Base-by-base conservation (phyloP, 164 flowering plant species). In the Taxillus chinensis region DNA sequence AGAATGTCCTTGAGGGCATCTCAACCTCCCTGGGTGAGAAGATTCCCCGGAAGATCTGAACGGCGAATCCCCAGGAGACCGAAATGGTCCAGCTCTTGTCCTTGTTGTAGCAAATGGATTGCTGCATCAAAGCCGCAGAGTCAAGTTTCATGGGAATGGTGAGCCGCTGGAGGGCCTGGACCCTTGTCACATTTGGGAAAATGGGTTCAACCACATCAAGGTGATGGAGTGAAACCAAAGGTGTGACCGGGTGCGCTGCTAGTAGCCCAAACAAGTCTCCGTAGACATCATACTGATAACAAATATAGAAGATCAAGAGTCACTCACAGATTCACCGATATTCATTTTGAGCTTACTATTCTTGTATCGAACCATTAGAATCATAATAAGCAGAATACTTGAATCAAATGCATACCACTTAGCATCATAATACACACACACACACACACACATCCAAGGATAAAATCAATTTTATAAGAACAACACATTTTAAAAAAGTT, bases 1-100 rank as follows among this genome's bases (percentile, higher is more conserved):
- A 69, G 70, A 89, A 89, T 0, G 92, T 89, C 65, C 96, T 68
- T 0, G 90, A 75, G 7, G 96, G 96, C 92, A 86, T 89, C 64
- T 89, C 96, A 27, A 86, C 73, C 70, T 86, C 96, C 1, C 92
- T 74, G 0, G 96, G 83, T 0, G 96, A 85, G 52, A 89, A 79
- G 2, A 82, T 61, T 16, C 92, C 92, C 4, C 92, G 68, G 59
- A 80, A 70, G 11, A 89, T 77, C 68, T 86, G 92, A 15, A 89
- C 84, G 0, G 90, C 87, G 56, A 71, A 89, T 3, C 96, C 96
- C 96, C 96, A 89, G 2, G 96, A 89, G 10, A 89, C 89, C 0
- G 96, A 86, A 5, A 89, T 53, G 5, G 90, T 83, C 96, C 96
- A 89, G 49, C 64, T 67, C 68, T 62, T 74, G 0, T 61, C 8